Evolutionary conservation across 148 eudicot species (phyloP), one percentile per base, ranked within the genome.

Genomic region (Chenopodium berlandieri): DNA sequence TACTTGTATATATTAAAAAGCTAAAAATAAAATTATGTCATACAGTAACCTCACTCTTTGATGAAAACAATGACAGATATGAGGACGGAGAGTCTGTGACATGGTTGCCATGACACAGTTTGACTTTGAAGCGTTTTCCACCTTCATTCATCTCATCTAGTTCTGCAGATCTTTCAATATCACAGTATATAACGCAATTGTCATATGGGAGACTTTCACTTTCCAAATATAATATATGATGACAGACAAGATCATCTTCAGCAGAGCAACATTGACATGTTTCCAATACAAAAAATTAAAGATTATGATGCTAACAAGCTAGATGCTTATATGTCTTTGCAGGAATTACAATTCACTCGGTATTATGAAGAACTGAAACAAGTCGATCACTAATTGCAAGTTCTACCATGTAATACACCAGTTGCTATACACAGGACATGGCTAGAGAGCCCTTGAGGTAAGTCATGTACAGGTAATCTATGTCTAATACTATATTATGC

Each of bases 41-140:
- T 60, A 65, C 58, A 25, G 11, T 74, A 13, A 50, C 27, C 75
- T 46, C 34, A 25, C 40, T 4, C 10, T 37, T 50, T 64, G 75
- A 82, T 34, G 71, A 64, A 71, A 72, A 74, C 73, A 23, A 73
- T 73, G 68, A 78, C 14, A 73, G 63, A 20, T 46, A 46, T 65
- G 4, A 63, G 48, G 65, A 63, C 23, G 25, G 47, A 63, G 66
- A 75, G 65, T 48, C 37, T 44, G 47, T 47, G 66, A 75, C 37
- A 10, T 19, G 16, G 58, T 13, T 23, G 31, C 56, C 72, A 22
- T 31, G n/a, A 60, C 27, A 46, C 60, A 46, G 48, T 47, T 73
- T 64, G 20, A 66, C 78, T 81, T 62, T 66, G 78, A 80, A 73
- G n/a, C 19, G 68, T 64, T n/a, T 56, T 40, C 23, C 32, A 2